Percentiles rank a stretch among this genome's conserved stretches.
Evolutionary conservation across 495 filamentous ascomycete species (phyloP).

Genomic region (Thozetella sp.): DNA sequence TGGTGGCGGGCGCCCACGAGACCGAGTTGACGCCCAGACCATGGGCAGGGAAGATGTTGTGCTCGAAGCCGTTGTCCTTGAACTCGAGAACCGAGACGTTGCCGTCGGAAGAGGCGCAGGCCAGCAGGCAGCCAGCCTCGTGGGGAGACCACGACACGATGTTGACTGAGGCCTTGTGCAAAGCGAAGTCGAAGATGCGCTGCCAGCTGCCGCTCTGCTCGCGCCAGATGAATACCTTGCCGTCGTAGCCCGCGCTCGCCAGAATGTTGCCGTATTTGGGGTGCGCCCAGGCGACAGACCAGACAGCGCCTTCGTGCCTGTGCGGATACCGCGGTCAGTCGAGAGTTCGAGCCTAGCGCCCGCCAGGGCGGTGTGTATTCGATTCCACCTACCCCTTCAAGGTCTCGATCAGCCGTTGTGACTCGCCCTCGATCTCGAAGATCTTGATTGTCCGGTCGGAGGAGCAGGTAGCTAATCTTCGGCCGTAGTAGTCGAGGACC

Average conservation of each 20-base stretch:
- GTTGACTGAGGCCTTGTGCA: slow-evolving; percentile 94
- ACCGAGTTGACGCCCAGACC: slow-evolving; percentile 92
- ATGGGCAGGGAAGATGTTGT: slow-evolving; percentile 89
- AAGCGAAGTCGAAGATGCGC: slow-evolving; percentile 84
- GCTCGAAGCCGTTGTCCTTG: slow-evolving; percentile 86
- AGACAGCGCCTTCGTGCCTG: slow-evolving; percentile 94
- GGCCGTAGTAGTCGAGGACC: slow-evolving; percentile 96
- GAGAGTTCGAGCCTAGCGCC: neutral
- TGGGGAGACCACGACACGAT: slow-evolving; percentile 97
- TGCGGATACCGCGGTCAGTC: slow-evolving; percentile 14
- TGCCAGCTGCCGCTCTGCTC: slow-evolving; percentile 77
- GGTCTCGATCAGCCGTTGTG: slow-evolving; percentile 88
- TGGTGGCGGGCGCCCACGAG: slow-evolving; percentile 86
- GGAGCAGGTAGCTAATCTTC: slow-evolving; percentile 94
- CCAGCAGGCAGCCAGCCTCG: slow-evolving; percentile 91
- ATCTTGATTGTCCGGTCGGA: slow-evolving; percentile 99
- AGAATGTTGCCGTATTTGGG: slow-evolving; percentile 99
- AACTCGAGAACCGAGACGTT: slow-evolving; percentile 93
- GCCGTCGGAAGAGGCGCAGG: slow-evolving; percentile 91
- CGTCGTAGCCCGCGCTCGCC: slow-evolving; percentile 91
- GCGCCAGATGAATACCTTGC: slow-evolving; percentile 97
- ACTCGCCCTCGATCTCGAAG: slow-evolving; percentile 95
- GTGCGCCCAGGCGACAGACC: slow-evolving; percentile 97
- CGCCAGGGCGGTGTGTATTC: neutral
- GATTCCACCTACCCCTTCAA: slow-evolving; percentile 77